A percentile compares a stretch with the other conserved stretches of the same genome.
phyloP scores from a whole-genome alignment of 2,329 filamentous ascomycete genomes.

The Sclerotinia spermophila region DNA sequence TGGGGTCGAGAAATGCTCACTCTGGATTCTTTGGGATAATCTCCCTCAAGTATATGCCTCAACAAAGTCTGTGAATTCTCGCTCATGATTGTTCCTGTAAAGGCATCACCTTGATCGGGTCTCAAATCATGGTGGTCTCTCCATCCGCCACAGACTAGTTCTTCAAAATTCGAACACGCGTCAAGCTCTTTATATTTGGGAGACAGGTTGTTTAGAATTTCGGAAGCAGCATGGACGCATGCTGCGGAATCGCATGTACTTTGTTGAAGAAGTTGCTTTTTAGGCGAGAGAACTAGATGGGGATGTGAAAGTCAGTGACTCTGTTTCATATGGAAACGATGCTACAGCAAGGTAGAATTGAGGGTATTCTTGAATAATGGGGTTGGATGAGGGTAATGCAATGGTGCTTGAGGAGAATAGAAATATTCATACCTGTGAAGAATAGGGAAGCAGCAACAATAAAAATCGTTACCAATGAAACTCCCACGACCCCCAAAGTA shows the following conservation, averaged over 20 bases:
- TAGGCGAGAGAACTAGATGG: constrained; percentile 21
- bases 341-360: not conserved
- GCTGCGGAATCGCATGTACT: constrained; percentile 53
- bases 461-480: constrained; percentile 25
- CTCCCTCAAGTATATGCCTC: constrained; percentile 59
- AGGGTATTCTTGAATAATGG: not conserved
- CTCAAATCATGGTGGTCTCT: constrained; percentile 60
- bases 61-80: constrained; percentile 57
- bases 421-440: constrained; percentile 14
- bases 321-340: not conserved
- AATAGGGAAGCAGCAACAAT: constrained; percentile 32
- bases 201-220: constrained; percentile 59
- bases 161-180: constrained; percentile 66
- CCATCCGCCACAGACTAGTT: constrained; percentile 66
- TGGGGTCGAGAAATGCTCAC: constrained; percentile 30
- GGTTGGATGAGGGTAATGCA: not conserved
- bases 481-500: constrained; percentile 30
- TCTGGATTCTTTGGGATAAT: constrained; percentile 46
- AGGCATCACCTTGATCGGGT: constrained; percentile 58
- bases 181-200: constrained; percentile 60
- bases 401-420: not conserved
- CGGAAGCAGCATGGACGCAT: constrained; percentile 60
- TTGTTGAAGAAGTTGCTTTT: constrained; percentile 21
- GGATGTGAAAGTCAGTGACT: not conserved
- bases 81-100: constrained; percentile 57